These are phyloP conservation scores for Meyerozyma carpophila DNA, from an alignment of 1,139 yeast genomes.

Conservation along the genomic window DNA sequence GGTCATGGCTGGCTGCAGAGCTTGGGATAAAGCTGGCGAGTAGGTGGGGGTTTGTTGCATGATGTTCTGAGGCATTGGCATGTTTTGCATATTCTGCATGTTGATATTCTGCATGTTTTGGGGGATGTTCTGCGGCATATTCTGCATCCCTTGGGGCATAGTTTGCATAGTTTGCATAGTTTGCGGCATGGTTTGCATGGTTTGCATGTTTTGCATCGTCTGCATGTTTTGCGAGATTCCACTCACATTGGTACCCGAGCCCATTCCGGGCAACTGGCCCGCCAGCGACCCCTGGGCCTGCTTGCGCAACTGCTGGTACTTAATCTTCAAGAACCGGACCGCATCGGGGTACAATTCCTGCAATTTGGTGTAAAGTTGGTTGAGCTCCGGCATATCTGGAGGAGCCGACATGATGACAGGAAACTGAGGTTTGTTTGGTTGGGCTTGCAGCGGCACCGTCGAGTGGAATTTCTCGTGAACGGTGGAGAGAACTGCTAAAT, in stretches of 20 bases:
- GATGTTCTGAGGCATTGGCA: not conserved
- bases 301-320: constrained; percentile 39
- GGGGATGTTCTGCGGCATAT: too few relatives aligned
- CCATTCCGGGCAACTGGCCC: not conserved
- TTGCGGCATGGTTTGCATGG: too few relatives aligned
- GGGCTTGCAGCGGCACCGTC: constrained; percentile 20
- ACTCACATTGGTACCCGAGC: not conserved
- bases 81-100: not conserved
- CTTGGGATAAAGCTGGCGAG: not conserved
- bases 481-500: constrained; percentile 46
- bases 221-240: too few relatives aligned
- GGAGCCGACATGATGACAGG: constrained; percentile 53
- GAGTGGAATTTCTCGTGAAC: constrained; percentile 47
- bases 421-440: constrained; percentile 33
- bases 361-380: constrained; percentile 39
- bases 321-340: constrained; percentile 42
- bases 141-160: not conserved
- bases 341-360: constrained; percentile 56
- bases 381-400: constrained; percentile 50
- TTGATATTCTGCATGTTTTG: constrained; percentile 1
- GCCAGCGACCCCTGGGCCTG: constrained; percentile 14
- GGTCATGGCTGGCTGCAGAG: not conserved
- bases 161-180: too few relatives aligned
- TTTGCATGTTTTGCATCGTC: too few relatives aligned
- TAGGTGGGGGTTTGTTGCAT: constrained; percentile 1